Percentiles rank a stretch among this genome's conserved stretches.
These are phyloP conservation scores for Citrus hindsii DNA, from an alignment of 345 rosid species.

Conservation along the genomic window DNA sequence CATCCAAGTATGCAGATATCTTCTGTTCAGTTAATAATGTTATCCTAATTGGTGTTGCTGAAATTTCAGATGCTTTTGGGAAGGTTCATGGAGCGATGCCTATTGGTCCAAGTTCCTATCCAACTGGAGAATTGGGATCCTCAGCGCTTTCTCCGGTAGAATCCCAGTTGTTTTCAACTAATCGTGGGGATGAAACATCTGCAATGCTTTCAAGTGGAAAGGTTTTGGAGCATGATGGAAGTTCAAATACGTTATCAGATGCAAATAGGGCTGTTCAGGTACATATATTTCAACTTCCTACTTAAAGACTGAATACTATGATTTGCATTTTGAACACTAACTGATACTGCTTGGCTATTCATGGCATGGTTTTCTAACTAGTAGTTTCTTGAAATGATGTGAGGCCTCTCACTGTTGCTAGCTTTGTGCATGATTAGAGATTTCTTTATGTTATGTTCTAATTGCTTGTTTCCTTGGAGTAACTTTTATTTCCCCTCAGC, in stretches of 20 bases:
- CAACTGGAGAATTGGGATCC: constrained; percentile 35
- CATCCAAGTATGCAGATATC: background rate
- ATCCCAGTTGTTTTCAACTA: constrained; percentile 24
- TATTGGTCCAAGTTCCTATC: constrained; percentile 32
- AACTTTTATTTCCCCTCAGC: background rate
- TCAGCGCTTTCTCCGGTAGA: constrained; percentile 18
- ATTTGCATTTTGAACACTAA: background rate
- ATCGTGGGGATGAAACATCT: constrained; percentile 37
- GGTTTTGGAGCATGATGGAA: constrained; percentile 46
- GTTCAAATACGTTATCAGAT: constrained; percentile 37
- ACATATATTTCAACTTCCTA: background rate
- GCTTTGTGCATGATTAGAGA: background rate
- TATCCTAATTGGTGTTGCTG: constrained; percentile 11
- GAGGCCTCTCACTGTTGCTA: background rate
- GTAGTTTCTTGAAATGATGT: background rate
- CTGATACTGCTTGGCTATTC: background rate
- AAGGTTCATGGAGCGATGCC: constrained; percentile 52
- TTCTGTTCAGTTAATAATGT: background rate
- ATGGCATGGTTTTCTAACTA: background rate
- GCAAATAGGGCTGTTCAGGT: constrained; percentile 55
- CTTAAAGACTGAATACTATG: too few species aligned
- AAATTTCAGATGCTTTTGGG: constrained; percentile 46
- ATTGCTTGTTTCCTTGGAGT: background rate
- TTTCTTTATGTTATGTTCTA: background rate
- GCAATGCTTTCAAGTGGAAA: constrained; percentile 33